Base-by-base conservation (phyloP, 225 moss, liverwort and hornwort species). In the Sphagnum tenellum region DNA sequence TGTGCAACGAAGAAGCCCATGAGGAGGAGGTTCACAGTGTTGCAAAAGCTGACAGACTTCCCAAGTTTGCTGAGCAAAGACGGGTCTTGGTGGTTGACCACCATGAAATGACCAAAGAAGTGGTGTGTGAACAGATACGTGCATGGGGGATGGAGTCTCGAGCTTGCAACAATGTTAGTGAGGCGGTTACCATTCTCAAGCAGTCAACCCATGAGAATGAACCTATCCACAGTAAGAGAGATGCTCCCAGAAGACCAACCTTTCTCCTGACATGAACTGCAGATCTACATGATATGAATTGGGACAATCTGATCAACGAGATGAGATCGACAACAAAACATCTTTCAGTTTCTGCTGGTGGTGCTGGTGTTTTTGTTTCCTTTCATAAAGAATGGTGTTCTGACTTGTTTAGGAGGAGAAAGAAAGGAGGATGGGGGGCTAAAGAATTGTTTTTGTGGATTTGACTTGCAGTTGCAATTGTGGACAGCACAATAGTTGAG, bases 51-150 rank as follows among this genome's bases (percentile, higher is more conserved):
- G 29, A 29, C 29, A 29, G 29, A 29, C 29, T 29, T 29, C 29
- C 29, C 29, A 29, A 29, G 29, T 29, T 29, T 29, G 29, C 54
- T 4, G 68, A 68, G 12, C 57, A 59, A 0, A 68, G 49, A 50
- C 78, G 81, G 4, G 70, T 82, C 2, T 62, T 82, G 14, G 78
- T 82, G n/a, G 62, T 82, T 8, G 81, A 82, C 57, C 64, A 70
- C 3, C 81, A 82, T 55, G 62, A 70, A 52, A 75, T 82, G 75
- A 78, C 75, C 9, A 78, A 73, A 12, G 78, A 82, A 68, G 81
- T 65, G 2, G 70, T 82, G 6, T 78, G 75, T 51, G 81, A 78
- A 57, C 81, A 82, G 59, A 82, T 82, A 57, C 73, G 68, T 11
- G 81, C 75, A 9, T 82, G 78, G 81, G 75, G 75, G 45, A 65